These are phyloP conservation scores for Darksidea phi DNA, from an alignment of 495 filamentous ascomycete species.

Conservation along the genomic window DNA sequence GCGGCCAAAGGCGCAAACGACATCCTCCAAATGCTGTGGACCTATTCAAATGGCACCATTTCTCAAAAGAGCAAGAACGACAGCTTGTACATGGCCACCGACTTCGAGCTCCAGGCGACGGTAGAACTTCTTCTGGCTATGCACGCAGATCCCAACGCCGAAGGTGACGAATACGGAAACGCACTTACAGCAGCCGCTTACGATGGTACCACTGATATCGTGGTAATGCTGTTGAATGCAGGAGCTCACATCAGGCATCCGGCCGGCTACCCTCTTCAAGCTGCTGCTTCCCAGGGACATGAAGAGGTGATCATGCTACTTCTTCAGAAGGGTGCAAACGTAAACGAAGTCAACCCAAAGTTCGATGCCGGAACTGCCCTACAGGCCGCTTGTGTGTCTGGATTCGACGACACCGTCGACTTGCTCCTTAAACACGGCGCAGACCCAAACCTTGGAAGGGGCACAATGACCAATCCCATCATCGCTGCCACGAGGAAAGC, in stretches of 20 bases:
- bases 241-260: constrained; percentile 12
- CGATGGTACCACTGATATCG: constrained; percentile 5
- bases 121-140: constrained; percentile 6
- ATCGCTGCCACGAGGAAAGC: not conserved
- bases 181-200: constrained; percentile 22
- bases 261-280: constrained; percentile 31
- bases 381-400: constrained; percentile 11
- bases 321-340: constrained; percentile 23
- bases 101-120: constrained; percentile 4
- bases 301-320: constrained; percentile 13
- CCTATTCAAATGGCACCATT: constrained; percentile 5
- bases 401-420: not conserved
- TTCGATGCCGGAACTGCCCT: constrained; percentile 18
- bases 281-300: constrained; percentile 20
- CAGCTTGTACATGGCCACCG: constrained; percentile 11
- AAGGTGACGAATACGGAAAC: constrained; percentile 15
- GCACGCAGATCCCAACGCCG: constrained; percentile 16
- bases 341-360: constrained; percentile 1
- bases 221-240: constrained; percentile 7
- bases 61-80: not conserved
- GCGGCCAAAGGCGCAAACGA: constrained; percentile 1
- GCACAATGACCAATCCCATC: constrained; percentile 1
- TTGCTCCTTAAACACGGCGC: constrained; percentile 4
- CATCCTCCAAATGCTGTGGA: constrained; percentile 3
- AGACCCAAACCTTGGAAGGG: constrained; percentile 9